Evolutionary conservation across 2,329 filamentous ascomycete genomes (phyloP).

Genomic region (Chrysoporthe deuterocubensis): DNA sequence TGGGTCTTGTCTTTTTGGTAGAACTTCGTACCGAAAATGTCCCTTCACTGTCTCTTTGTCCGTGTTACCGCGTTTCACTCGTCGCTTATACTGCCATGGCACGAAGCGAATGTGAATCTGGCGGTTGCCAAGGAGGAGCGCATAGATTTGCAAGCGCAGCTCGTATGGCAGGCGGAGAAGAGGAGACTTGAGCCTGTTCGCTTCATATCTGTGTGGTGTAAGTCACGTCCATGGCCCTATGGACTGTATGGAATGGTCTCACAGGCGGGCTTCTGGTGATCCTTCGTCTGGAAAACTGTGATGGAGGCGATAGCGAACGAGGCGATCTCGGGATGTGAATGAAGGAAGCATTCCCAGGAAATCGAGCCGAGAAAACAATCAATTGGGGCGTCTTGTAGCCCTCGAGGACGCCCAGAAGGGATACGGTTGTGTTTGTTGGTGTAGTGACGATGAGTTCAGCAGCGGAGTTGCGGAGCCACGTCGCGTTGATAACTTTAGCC

Average conservation of each 20-base stretch:
- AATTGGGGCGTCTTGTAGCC: background rate
- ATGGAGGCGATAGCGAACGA: constrained; percentile 25
- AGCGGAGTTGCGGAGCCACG: background rate
- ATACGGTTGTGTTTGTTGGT: background rate
- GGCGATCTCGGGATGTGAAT: constrained; percentile 6
- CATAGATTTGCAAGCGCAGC: constrained; percentile 41
- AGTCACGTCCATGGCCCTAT: background rate
- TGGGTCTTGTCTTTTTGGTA: constrained; percentile 36
- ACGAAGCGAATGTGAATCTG: constrained; percentile 40
- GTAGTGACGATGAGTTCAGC: background rate
- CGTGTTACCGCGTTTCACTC: constrained; percentile 30
- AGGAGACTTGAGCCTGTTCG: constrained; percentile 36
- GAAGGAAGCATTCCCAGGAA: constrained; percentile 3
- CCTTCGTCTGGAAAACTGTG: constrained; percentile 19
- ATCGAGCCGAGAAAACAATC: background rate
- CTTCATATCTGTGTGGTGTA: constrained; percentile 32
- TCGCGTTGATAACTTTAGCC: background rate
- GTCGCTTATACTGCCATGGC: constrained; percentile 34
- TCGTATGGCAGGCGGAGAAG: constrained; percentile 40
- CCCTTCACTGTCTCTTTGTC: constrained; percentile 31
- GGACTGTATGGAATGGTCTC: background rate
- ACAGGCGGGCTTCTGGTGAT: constrained; percentile 27
- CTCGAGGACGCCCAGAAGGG: too few species aligned
- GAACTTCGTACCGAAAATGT: constrained; percentile 38
- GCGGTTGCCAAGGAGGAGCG: constrained; percentile 38